Evolutionary conservation across 2,329 filamentous ascomycete species (phyloP).

Genomic region (Acephala macrosclerotiorum): DNA sequence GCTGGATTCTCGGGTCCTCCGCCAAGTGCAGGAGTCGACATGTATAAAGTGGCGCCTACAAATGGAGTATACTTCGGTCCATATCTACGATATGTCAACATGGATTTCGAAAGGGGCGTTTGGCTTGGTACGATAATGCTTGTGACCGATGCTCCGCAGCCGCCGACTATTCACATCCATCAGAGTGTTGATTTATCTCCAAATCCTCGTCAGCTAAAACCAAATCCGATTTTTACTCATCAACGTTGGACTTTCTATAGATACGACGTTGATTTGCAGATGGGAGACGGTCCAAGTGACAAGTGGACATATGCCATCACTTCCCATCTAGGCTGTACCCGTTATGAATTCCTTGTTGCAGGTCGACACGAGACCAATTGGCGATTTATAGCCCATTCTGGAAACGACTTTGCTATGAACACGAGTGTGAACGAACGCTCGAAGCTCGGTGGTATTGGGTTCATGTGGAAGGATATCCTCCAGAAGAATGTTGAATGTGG

Average conservation of each 20-base stretch:
- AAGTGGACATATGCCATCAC: constrained; percentile 99
- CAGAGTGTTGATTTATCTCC: constrained; percentile 89
- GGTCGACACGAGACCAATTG: constrained; percentile 89
- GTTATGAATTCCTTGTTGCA: constrained; percentile 96
- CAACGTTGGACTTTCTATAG: constrained; percentile 96
- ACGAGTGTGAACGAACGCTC: constrained; percentile 87
- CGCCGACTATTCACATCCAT: constrained; percentile 95
- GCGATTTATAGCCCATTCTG: constrained; percentile 95
- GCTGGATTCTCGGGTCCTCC: constrained; percentile 91
- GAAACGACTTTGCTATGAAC: constrained; percentile 91
- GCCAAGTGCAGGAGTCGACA: constrained; percentile 85
- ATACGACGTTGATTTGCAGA: constrained; percentile 88
- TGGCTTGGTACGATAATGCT: constrained; percentile 96
- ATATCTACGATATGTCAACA: constrained; percentile 94
- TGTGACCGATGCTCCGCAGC: constrained; percentile 88
- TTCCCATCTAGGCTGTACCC: constrained; percentile 94
- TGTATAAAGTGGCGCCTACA: constrained; percentile 92
- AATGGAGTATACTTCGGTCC: constrained; percentile 99
- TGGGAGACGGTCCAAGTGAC: constrained; percentile 81
- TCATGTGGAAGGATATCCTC: constrained; percentile 99
- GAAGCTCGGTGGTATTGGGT: constrained; percentile 85
- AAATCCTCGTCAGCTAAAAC: constrained; percentile 86
- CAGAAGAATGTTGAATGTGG: constrained; percentile 97
- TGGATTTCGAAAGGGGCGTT: constrained; percentile 89
- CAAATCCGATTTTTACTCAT: constrained; percentile 84